Evolutionary conservation across 192 early-diverging fungal species (phyloP).

Genomic region (Coemansia sp.): DNA sequence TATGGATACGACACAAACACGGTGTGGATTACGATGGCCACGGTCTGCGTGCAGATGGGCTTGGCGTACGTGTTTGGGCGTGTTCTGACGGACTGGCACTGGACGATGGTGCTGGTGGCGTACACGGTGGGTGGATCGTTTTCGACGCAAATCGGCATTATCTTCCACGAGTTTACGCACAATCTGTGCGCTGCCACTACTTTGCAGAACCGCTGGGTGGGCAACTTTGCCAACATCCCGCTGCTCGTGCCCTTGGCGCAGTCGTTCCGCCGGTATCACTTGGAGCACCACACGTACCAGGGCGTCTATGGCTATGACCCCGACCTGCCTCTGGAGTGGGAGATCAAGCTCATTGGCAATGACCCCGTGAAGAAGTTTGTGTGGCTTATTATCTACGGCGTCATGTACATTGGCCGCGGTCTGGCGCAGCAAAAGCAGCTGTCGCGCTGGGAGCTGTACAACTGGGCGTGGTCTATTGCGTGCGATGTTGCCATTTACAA

Average conservation of each 20-base stretch:
- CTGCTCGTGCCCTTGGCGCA: slow-evolving; percentile 77
- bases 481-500: slow-evolving; percentile 57
- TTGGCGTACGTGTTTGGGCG: slow-evolving; percentile 78
- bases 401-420: slow-evolving; percentile 83
- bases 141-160: slow-evolving; percentile 75
- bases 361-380: slow-evolving; percentile 67
- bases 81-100: slow-evolving; percentile 61
- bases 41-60: slow-evolving; percentile 68
- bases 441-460: slow-evolving; percentile 75
- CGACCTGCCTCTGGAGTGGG: slow-evolving; percentile 87
- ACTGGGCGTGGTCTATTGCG: slow-evolving; percentile 66
- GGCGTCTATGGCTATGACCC: slow-evolving; percentile 92
- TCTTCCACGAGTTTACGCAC: slow-evolving; percentile 94
- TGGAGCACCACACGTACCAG: slow-evolving; percentile 97
- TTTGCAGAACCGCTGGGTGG: slow-evolving; percentile 78
- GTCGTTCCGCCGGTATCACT: slow-evolving; percentile 84
- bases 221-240: slow-evolving; percentile 81
- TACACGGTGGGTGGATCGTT: slow-evolving; percentile 83
- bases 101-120: slow-evolving; percentile 62
- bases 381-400: slow-evolving; percentile 81
- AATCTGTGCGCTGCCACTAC: slow-evolving; percentile 71
- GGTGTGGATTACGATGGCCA: slow-evolving; percentile 64
- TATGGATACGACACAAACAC: slow-evolving; percentile 83
- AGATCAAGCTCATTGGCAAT: slow-evolving; percentile 73
- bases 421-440: slow-evolving; percentile 65